These are phyloP conservation scores for Cercospora brassicicola DNA, from an alignment of 2,329 filamentous ascomycete genomes.

Conservation along the genomic window DNA sequence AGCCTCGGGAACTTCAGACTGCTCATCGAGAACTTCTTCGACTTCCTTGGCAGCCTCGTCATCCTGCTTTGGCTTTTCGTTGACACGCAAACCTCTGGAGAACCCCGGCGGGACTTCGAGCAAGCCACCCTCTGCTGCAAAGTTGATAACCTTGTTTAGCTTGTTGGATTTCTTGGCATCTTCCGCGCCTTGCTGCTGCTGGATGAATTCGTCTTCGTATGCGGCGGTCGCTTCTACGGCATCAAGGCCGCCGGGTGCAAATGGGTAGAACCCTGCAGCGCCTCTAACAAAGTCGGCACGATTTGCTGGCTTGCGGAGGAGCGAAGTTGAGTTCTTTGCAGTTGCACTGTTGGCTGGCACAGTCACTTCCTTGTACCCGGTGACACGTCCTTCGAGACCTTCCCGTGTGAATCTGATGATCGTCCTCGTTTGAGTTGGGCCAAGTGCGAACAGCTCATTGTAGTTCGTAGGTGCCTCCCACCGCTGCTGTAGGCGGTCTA, in stretches of 20 bases:
- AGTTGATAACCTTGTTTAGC: conserved; percentile 82
- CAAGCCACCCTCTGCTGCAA: conserved; percentile 73
- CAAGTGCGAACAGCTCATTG: conserved; percentile 79
- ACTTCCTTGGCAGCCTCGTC: conserved; percentile 64
- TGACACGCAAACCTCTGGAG: conserved; percentile 72
- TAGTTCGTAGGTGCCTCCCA: conserved; percentile 84
- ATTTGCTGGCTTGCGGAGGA: conserved; percentile 80
- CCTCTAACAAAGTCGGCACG: conserved; percentile 90
- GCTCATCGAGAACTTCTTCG: conserved; percentile 61
- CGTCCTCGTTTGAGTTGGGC: conserved; percentile 90
- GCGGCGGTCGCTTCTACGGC: conserved; percentile 82
- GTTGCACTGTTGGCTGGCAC: conserved; percentile 85
- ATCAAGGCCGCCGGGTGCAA: conserved; percentile 86
- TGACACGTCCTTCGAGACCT: conserved; percentile 87
- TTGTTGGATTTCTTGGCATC: conserved; percentile 48
- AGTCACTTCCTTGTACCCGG: conserved; percentile 90
- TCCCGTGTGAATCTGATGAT: conserved; percentile 89
- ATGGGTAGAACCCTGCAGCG: conserved; percentile 89
- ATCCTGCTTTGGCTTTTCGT: conserved; percentile 58
- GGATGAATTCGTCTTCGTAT: conserved; percentile 71
- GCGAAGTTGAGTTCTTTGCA: conserved; percentile 91
- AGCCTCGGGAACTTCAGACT: conserved; percentile 46
- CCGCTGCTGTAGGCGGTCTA: conserved; percentile 82
- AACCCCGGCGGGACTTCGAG: conserved; percentile 82
- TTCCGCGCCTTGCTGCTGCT: conserved; percentile 47